Evolutionary conservation across 805 yeast genomes (phyloP), one percentile per base, ranked within the genome.

Genomic region (Candida gorgasii): DNA sequence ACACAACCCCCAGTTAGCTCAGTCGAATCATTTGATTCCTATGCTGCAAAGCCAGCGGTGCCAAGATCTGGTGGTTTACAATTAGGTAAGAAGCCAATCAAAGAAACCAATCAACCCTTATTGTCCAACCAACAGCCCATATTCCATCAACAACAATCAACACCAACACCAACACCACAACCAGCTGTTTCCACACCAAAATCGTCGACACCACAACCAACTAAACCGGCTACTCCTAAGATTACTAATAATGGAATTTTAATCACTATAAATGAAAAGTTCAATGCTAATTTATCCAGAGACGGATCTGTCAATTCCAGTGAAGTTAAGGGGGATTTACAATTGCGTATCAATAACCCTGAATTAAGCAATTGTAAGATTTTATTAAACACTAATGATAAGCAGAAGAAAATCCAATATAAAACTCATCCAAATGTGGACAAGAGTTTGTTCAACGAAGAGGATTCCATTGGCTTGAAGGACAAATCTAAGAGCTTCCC

Each of bases 351-450:
- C 49, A 89, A 85, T 61, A 79, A 89, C 55, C 71, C 85, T n/a
- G 78, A 74, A 29, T 73, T 83, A 50, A 81, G 95, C 11, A 77
- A 76, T 52, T 78, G 89, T 42, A 79, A 78, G 58, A 74, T 93
- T 45, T 58, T 76, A 47, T 68, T 90, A 50, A 62, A 69, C 31
- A 73, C 81, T 31, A 71, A 65, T 16, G 75, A 76, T 22, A 65
- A 70, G 31, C 65, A 75, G 12, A 63, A 72, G 28, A 79, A 69
- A 49, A 70, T 81, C 35, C 89, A 84, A 58, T 93, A 79, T 72
- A 90, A 90, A 65, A 89, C 98, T 12, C 97, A 93, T 71, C 99
- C 99, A 49, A 90, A 92, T 61, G 95, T 93, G 51, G 97, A 93
- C 67, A 84, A 86, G 57, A 69, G 68, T 31, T 63, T 79, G 57